Evolutionary conservation across 140 eudicot species (phyloP).

Genomic region (Senecio squalidus): DNA sequence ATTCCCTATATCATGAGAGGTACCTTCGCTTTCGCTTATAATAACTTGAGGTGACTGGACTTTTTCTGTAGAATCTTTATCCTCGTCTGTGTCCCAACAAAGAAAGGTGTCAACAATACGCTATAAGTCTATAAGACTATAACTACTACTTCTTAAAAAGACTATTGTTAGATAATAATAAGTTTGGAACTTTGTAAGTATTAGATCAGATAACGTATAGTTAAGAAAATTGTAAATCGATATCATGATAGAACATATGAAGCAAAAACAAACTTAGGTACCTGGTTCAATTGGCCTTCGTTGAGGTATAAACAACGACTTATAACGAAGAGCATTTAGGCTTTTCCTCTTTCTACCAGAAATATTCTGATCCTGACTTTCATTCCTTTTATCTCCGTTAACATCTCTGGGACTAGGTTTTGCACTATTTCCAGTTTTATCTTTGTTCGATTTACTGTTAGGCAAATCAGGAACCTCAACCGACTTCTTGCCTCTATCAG

Average conservation of each 20-base stretch:
- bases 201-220: neutral
- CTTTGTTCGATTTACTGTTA: constrained; percentile 27
- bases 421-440: constrained; percentile 25
- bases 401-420: constrained; percentile 35
- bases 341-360: constrained; percentile 43
- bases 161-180: neutral
- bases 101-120: constrained; percentile 3
- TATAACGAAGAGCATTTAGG: constrained; percentile 29
- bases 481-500: constrained; percentile 54
- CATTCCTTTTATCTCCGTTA: constrained; percentile 16
- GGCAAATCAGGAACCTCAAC: constrained; percentile 20
- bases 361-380: constrained; percentile 20
- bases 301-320: constrained; percentile 20
- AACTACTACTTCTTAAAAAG: neutral
- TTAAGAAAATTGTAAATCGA: neutral
- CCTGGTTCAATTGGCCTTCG: constrained; percentile 29
- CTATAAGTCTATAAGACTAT: constrained; percentile 2
- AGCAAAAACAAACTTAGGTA: constrained; percentile 11
- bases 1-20: constrained; percentile 25
- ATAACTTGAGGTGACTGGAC: constrained; percentile 2
- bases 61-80: neutral
- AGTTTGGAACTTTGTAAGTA: neutral
- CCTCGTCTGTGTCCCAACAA: constrained; percentile 14
- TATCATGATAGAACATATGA: neutral
- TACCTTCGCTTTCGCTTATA: constrained; percentile 6